Conservation (phyloP, 495 filamentous ascomycete species). For the Trichocladium uniseriatum region DNA sequence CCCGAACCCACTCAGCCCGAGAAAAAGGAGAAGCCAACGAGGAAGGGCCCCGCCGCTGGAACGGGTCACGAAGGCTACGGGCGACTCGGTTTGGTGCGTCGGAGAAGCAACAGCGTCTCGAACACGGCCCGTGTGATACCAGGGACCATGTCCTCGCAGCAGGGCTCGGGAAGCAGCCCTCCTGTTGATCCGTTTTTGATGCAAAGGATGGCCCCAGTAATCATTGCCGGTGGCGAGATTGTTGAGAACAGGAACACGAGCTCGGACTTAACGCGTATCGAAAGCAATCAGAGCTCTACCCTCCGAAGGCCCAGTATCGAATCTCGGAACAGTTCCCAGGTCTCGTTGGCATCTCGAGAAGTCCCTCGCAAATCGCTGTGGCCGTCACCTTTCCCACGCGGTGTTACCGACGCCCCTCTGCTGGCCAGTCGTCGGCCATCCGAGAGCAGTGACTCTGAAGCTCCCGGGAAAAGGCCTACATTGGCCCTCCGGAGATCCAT, state of each 20-base stretch:
- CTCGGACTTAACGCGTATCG: constrained; percentile 47
- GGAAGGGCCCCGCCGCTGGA: constrained; percentile 82
- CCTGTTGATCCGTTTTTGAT: constrained; percentile 48
- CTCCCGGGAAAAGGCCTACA: constrained; percentile 31
- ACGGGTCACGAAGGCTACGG: constrained; percentile 97
- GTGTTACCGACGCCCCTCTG: constrained; percentile 12
- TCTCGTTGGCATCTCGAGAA: constrained; percentile 35
- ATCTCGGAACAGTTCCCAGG: constrained; percentile 35
- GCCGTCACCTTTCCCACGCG: constrained; percentile 43
- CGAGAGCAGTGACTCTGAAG: constrained; percentile 45
- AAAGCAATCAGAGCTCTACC: constrained; percentile 52
- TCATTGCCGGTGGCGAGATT: constrained; percentile 69
- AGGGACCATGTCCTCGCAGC: constrained; percentile 41
- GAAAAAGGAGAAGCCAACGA: constrained; percentile 44
- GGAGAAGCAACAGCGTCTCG: constrained; percentile 49
- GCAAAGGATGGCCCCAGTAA: constrained; percentile 74
- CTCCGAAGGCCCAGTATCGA: constrained; percentile 42
- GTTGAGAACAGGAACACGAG: constrained; percentile 49
- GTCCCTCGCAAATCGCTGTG: constrained; percentile 35
- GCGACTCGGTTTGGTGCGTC: constrained; percentile 49
- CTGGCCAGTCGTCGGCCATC: constrained; percentile 33
- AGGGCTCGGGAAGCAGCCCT: constrained; percentile 35
- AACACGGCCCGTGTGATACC: constrained; percentile 36
- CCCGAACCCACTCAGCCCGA: constrained; percentile 41
- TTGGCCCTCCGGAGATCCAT: constrained; percentile 45